These are phyloP conservation scores for Pseudogymnoascus sp. DNA, from an alignment of 2,329 filamentous ascomycete genomes.

Conservation along the genomic window DNA sequence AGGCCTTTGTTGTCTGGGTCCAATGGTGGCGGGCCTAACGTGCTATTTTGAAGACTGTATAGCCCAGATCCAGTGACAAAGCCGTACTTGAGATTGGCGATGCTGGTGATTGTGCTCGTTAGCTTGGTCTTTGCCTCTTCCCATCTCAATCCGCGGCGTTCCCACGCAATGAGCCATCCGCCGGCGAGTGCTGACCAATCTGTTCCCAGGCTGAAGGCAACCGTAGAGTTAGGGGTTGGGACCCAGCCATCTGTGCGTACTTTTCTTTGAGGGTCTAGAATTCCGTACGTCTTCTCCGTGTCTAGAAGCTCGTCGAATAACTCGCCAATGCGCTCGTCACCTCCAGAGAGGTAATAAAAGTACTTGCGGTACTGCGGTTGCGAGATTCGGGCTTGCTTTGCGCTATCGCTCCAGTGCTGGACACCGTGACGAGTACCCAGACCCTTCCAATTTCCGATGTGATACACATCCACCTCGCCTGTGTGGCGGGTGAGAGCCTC, in stretches of 20 bases:
- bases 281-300: constrained; percentile 44
- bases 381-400: constrained; percentile 55
- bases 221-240: constrained; percentile 34
- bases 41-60: constrained; percentile 43
- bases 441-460: constrained; percentile 49
- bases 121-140: constrained; percentile 46
- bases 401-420: constrained; percentile 53
- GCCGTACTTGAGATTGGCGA: constrained; percentile 48
- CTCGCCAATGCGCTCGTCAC: constrained; percentile 22
- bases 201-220: constrained; percentile 48
- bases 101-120: constrained; percentile 41
- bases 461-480: constrained; percentile 55
- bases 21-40: constrained; percentile 43
- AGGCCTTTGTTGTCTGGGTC: constrained; percentile 39
- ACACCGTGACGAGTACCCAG: constrained; percentile 57
- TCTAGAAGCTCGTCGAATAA: constrained; percentile 34
- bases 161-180: constrained; percentile 54
- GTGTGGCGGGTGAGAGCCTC: constrained; percentile 53
- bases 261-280: constrained; percentile 51
- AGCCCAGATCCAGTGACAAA: constrained; percentile 50
- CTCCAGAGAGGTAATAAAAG: constrained; percentile 29
- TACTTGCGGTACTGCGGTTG: constrained; percentile 49
- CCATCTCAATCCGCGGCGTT: constrained; percentile 47
- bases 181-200: constrained; percentile 52
- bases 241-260: constrained; percentile 46